phyloP scores from a whole-genome alignment of 139 green algal species.

The Chlorella sp. region DNA sequence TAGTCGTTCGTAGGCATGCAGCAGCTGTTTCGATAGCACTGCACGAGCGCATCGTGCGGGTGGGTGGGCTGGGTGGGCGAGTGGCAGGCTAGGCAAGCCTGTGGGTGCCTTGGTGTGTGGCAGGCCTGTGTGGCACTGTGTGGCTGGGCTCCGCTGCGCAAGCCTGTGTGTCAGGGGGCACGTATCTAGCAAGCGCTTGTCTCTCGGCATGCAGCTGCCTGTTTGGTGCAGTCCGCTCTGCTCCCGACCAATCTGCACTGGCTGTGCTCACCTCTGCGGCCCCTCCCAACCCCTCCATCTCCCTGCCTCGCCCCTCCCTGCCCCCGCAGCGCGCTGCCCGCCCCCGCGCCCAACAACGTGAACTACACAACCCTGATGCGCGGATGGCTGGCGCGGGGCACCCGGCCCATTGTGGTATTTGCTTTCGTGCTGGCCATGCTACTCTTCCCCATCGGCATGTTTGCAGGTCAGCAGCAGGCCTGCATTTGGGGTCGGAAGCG shows the following conservation, averaged over 20 bases:
- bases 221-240: no score
- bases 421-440: constrained; percentile 39
- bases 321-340: constrained; percentile 26
- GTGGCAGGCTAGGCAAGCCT: no score
- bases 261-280: not conserved
- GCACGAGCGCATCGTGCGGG: constrained; percentile 38
- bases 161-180: no score
- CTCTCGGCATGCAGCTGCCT: no score
- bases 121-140: no score
- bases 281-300: not conserved
- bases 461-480: not conserved
- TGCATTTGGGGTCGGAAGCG: not conserved
- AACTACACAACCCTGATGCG: constrained; percentile 48
- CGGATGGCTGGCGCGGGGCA: constrained; percentile 18
- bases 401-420: constrained; percentile 1
- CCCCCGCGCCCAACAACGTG: constrained; percentile 48
- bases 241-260: no score
- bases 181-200: no score
- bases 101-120: no score
- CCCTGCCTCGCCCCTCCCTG: not conserved
- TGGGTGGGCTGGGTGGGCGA: not conserved
- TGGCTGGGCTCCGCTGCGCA: no score
- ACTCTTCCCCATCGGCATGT: constrained; percentile 54
- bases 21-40: no score
- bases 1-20: no score